Conservation (phyloP, 495 filamentous ascomycete genomes). For the Penicillium subrubescens region DNA sequence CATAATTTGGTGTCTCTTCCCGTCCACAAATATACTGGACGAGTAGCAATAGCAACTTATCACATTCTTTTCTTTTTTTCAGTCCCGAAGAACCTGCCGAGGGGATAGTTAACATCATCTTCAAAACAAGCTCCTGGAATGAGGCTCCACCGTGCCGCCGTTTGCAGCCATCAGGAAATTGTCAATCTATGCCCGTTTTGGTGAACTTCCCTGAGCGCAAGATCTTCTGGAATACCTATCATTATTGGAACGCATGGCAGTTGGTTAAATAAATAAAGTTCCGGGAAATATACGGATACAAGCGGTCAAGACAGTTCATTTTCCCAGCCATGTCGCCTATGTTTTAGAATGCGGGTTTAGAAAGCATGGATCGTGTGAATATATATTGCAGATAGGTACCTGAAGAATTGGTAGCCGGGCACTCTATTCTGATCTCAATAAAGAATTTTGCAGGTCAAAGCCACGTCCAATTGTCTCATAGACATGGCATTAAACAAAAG, state of each 20-base stretch:
- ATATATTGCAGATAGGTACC: too few species aligned
- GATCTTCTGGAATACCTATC: too few species aligned
- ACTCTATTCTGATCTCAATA: background rate
- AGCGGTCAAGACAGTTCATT: too few species aligned
- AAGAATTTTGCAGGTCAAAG: background rate
- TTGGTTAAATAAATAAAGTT: too few species aligned
- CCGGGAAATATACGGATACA: too few species aligned
- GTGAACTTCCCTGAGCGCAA: too few species aligned
- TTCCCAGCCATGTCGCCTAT: too few species aligned
- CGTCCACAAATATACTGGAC: background rate
- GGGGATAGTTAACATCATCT: background rate
- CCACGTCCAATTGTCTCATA: slow-evolving; percentile 1
- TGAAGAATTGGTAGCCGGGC: too few species aligned
- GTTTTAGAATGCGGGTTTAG: too few species aligned
- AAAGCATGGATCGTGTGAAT: background rate
- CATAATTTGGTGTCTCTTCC: background rate
- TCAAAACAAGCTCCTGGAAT: background rate
- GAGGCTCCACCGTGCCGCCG: background rate
- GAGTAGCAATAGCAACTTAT: background rate
- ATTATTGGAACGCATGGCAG: too few species aligned
- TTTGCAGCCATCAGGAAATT: background rate
- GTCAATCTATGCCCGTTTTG: background rate
- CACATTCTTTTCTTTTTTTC: background rate
- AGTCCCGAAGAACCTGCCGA: background rate
- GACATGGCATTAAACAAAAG: background rate